A percentile compares a stretch with the other conserved stretches of the same genome.
phyloP scores from a whole-genome alignment of 148 eudicot species.

The Rhododendron vialii region DNA sequence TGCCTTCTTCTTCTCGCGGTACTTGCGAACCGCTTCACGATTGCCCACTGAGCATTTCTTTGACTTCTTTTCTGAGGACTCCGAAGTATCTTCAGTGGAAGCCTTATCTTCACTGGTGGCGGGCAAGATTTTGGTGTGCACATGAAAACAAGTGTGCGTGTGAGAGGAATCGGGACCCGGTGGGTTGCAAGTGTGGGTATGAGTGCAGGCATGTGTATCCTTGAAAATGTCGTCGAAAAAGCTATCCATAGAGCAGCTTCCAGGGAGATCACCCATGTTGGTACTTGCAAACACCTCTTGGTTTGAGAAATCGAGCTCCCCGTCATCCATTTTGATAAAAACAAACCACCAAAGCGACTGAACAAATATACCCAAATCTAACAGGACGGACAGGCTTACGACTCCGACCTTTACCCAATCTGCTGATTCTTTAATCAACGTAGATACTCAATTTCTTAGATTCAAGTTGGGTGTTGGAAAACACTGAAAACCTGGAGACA shows the following conservation, averaged over 20 bases:
- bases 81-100: slow-evolving; percentile 71
- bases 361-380: neutral
- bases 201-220: slow-evolving; percentile 86
- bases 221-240: slow-evolving; percentile 68
- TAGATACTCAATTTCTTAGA: neutral
- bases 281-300: slow-evolving; percentile 60
- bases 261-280: slow-evolving; percentile 51
- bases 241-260: slow-evolving; percentile 76
- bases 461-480: neutral
- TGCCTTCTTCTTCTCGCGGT: slow-evolving; percentile 96
- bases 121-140: slow-evolving; percentile 78
- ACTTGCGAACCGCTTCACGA: slow-evolving; percentile 92
- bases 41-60: slow-evolving; percentile 75
- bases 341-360: neutral
- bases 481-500: neutral
- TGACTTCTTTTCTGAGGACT: slow-evolving; percentile 55
- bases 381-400: neutral
- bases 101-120: slow-evolving; percentile 56
- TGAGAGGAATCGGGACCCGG: slow-evolving; percentile 88
- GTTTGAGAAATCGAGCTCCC: slow-evolving; percentile 83
- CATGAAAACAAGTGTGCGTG: slow-evolving; percentile 90
- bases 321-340: slow-evolving; percentile 51
- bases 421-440: neutral
- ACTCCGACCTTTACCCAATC: neutral
- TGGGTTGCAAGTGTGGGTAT: slow-evolving; percentile 92